Evolutionary conservation across 2,329 filamentous ascomycete genomes (phyloP).

Genomic region (Fusarium zealandicum): DNA sequence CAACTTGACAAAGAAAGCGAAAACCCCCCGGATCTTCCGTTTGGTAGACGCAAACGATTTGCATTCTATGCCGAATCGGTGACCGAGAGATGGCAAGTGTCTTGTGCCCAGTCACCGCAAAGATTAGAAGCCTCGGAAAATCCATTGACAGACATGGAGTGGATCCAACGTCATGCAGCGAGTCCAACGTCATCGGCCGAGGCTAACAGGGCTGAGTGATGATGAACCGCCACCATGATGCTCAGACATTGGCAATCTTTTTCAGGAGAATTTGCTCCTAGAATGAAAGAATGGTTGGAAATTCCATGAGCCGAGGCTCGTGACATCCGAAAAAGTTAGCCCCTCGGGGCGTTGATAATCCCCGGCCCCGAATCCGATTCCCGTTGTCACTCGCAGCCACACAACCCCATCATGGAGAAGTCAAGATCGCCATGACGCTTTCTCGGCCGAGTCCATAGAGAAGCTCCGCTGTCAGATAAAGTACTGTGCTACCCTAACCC

Average conservation of each 20-base stretch:
- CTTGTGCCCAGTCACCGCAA: constrained; percentile 38
- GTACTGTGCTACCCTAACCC: constrained; percentile 17
- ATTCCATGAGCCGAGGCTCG: constrained; percentile 11
- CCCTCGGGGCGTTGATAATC: neutral
- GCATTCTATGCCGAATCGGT: constrained; percentile 33
- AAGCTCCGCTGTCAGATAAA: neutral
- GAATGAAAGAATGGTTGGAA: neutral
- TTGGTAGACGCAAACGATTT: neutral
- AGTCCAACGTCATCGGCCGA: constrained; percentile 6
- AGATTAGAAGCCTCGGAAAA: no score
- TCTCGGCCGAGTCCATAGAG: constrained; percentile 31
- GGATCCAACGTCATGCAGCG: constrained; percentile 22
- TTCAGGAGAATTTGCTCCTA: no score
- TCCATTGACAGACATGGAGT: no score
- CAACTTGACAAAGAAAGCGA: constrained; percentile 7
- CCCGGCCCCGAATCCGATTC: neutral
- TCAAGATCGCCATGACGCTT: constrained; percentile 15
- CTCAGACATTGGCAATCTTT: no score
- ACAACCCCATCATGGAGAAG: neutral
- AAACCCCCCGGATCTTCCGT: constrained; percentile 2
- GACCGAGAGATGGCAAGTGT: constrained; percentile 38
- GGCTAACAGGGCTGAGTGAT: neutral
- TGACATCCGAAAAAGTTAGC: neutral
- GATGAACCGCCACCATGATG: neutral
- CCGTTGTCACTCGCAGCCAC: neutral